Evolutionary conservation across 139 green algal genomes (phyloP).

Genomic region (Edaphochlamys debaryana): DNA sequence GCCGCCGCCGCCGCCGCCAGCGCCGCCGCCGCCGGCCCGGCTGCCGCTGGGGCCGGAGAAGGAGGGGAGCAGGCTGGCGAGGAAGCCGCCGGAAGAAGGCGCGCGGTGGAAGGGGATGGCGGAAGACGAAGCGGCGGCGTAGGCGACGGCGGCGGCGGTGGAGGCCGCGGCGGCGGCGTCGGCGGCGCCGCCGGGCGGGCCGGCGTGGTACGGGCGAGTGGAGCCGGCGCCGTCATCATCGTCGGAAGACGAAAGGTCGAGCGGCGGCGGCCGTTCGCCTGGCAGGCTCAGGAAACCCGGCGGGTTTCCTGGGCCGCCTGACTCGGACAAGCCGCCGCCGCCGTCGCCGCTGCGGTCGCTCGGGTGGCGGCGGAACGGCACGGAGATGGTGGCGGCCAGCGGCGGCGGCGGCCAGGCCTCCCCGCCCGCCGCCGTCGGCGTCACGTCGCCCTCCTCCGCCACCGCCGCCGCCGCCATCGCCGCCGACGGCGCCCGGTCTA

Average conservation of each 20-base stretch:
- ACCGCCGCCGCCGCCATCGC: too few species aligned
- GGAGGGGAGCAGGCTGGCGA: slow-evolving; percentile 1
- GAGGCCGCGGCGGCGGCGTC: not conserved
- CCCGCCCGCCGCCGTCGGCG: too few species aligned
- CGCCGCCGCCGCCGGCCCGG: not conserved
- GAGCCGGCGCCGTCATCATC: not conserved
- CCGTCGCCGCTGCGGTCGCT: too few species aligned
- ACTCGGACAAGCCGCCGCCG: too few species aligned
- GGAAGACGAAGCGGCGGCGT: not conserved
- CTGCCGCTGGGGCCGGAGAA: not conserved
- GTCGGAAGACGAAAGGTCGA: slow-evolving; percentile 13
- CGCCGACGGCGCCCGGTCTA: not conserved
- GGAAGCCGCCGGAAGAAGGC: not conserved
- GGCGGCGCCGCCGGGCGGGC: too few species aligned
- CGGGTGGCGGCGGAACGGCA: too few species aligned
- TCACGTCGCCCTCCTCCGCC: too few species aligned
- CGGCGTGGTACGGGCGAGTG: slow-evolving; percentile 7
- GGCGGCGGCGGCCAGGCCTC: too few species aligned
- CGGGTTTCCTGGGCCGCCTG: too few species aligned
- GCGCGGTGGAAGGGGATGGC: slow-evolving; percentile 35
- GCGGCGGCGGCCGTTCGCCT: not conserved
- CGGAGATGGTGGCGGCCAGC: too few species aligned
- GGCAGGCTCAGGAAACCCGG: not conserved
- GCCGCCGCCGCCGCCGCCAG: not conserved
- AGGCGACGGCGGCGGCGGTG: not conserved